phyloP scores from a whole-genome alignment of 202 grass and related monocot genomes.

The Zizania palustris region DNA sequence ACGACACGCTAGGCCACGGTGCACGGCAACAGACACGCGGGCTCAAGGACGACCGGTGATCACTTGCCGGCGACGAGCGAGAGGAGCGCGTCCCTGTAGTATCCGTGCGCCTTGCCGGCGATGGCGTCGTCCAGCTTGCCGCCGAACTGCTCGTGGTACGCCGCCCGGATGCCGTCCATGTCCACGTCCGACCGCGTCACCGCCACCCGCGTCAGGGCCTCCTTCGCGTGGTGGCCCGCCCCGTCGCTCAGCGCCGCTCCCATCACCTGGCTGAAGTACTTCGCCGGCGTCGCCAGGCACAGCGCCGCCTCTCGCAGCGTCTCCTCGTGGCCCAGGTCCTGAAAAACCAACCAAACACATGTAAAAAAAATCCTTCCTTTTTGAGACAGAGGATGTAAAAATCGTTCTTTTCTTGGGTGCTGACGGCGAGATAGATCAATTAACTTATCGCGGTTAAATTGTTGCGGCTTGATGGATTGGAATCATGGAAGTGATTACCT shows the following conservation, averaged over 20 bases:
- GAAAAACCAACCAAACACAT: background rate
- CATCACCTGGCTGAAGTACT: conserved; percentile 86
- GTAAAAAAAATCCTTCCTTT: background rate
- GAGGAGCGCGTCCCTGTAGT: conserved; percentile 81
- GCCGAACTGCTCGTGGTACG: conserved; percentile 60
- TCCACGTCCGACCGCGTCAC: conserved; percentile 80
- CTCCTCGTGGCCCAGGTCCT: conserved; percentile 47
- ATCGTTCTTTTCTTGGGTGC: too few species aligned
- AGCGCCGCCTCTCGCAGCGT: conserved; percentile 57
- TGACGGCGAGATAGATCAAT: too few species aligned
- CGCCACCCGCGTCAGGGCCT: conserved; percentile 67
- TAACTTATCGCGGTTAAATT: too few species aligned
- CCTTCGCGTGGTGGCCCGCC: conserved; percentile 54
- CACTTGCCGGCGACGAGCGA: conserved; percentile 65
- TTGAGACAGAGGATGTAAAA: too few species aligned
- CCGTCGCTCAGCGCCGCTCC: conserved; percentile 56
- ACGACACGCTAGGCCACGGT: too few species aligned
- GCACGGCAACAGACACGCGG: background rate
- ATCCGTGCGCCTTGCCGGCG: conserved; percentile 56
- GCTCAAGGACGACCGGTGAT: background rate
- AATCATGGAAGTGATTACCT: conserved; percentile 48
- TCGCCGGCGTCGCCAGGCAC: conserved; percentile 75
- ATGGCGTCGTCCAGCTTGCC: conserved; percentile 64
- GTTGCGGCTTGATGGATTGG: too few species aligned
- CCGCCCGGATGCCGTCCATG: conserved; percentile 64